phyloP scores from a whole-genome alignment of 768 basidiomycete species.

The Lactarius sp. region DNA sequence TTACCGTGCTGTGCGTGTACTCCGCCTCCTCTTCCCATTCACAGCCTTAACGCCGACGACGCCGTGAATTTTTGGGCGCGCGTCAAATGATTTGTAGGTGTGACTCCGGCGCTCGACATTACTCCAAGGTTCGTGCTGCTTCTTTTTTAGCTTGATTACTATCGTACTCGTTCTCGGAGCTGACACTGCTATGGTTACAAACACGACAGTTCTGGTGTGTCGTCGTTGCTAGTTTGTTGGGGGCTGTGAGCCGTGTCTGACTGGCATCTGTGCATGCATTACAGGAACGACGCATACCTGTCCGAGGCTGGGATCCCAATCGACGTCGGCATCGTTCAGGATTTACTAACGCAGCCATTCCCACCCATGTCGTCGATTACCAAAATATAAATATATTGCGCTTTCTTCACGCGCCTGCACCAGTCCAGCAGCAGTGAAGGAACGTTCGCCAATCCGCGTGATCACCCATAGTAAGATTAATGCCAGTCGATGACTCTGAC shows the following conservation, averaged over 20 bases:
- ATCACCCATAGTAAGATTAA: neutral
- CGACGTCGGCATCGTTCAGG: slow-evolving; percentile 39
- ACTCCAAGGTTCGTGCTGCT: slow-evolving; percentile 69
- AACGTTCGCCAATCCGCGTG: neutral
- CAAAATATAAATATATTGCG: slow-evolving; percentile 18
- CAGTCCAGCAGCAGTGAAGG: neutral
- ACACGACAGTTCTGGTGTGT: slow-evolving; percentile 47
- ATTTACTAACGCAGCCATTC: slow-evolving; percentile 33
- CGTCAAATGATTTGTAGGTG: slow-evolving; percentile 38
- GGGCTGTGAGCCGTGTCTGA: neutral
- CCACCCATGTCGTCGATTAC: slow-evolving; percentile 27
- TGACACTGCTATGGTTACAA: slow-evolving; percentile 5
- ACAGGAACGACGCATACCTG: slow-evolving; percentile 53
- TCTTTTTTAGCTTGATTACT: neutral
- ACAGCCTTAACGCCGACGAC: slow-evolving; percentile 28
- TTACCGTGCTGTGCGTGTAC: slow-evolving; percentile 73
- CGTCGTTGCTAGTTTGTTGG: neutral
- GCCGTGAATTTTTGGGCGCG: neutral
- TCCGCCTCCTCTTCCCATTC: neutral
- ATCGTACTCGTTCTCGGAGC: neutral
- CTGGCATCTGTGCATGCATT: neutral
- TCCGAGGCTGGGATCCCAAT: slow-evolving; percentile 38
- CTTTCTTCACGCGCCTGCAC: neutral
- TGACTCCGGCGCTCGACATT: slow-evolving; percentile 88
- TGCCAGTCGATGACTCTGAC: neutral